Evolutionary conservation across 2,329 filamentous ascomycete genomes (phyloP), one percentile per base, ranked within the genome.

Genomic region (Cercospora zeae-maydis): DNA sequence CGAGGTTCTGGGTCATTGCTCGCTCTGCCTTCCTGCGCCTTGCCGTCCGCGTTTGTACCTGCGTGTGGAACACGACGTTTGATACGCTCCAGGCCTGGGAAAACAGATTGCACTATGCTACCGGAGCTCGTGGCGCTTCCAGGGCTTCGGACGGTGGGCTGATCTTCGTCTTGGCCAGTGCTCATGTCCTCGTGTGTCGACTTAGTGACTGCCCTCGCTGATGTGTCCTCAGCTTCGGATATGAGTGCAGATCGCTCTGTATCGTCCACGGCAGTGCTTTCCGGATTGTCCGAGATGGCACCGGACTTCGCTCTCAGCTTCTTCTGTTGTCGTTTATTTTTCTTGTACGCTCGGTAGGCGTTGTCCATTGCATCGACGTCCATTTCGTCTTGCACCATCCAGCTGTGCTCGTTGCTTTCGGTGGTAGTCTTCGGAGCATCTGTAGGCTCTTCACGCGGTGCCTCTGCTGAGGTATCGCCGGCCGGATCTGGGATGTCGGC

Each of bases 231-330:
- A 24, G 39, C 61, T 16, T 69, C 67, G n/a, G 65, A 69, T 4
- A 68, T 58, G 24, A 63, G 37, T 10, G 69, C 55, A 39, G 66
- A 69, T 30, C 58, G 59, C 27, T 66, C 64, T 14, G 64, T 63
- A 77, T 80, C 72, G 77, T 80, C 49, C 74, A 77, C 54, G 57
- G 53, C 37, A n/a, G 59, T 64, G 37, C 65, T 62, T 55, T 67
- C 67, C 9, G 57, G 61, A 45, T 68, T 64, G 54, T 67, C 63
- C 16, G 66, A 67, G 3, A 57, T 58, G 27, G 54, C 65, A 34
- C 52, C 65, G 36, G 63, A 61, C 55, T 55, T 66, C 13, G 67
- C 67, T 61, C 69, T 69, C 21, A 70, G 63, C 65, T 74, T 71
- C 66, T 73, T 74, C 56, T 72, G 70, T 58, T 71, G 69, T 45